These are phyloP conservation scores for Aspergillus sp. DNA, from an alignment of 2,329 filamentous ascomycete genomes.

Conservation along the genomic window DNA sequence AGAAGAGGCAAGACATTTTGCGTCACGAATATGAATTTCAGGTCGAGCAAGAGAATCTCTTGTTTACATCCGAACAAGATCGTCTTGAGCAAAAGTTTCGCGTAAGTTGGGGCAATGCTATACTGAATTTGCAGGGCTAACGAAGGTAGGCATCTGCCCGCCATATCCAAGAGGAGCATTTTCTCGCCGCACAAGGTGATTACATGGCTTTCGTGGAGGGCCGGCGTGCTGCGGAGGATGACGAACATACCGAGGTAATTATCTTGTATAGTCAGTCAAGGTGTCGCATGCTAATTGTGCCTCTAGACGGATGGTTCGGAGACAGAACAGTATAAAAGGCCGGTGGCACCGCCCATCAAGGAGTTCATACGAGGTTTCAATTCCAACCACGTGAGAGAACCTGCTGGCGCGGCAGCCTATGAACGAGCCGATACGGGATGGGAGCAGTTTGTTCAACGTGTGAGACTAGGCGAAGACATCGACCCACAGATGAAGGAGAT, in stretches of 20 bases:
- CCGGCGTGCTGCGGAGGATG: slow-evolving; percentile 33
- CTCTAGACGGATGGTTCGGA: slow-evolving; percentile 25
- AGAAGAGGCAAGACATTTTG: slow-evolving; percentile 22
- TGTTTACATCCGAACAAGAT: slow-evolving; percentile 25
- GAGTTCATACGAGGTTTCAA: slow-evolving; percentile 29
- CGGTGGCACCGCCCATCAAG: slow-evolving; percentile 15
- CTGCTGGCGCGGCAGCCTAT: slow-evolving; percentile 27
- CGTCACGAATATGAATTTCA: slow-evolving; percentile 28
- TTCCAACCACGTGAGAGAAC: slow-evolving; percentile 28
- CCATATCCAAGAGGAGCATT: slow-evolving; percentile 32
- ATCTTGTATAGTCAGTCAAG: slow-evolving; percentile 9
- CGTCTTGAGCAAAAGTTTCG: slow-evolving; percentile 26
- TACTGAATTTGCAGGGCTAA: background rate
- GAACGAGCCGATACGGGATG: slow-evolving; percentile 30
- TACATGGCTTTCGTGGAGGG: slow-evolving; percentile 35
- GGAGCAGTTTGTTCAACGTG: slow-evolving; percentile 37
- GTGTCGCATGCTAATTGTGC: slow-evolving; percentile 10
- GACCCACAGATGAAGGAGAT: slow-evolving; percentile 35
- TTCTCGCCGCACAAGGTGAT: slow-evolving; percentile 33
- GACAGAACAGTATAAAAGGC: slow-evolving; percentile 21
- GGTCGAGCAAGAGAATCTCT: slow-evolving; percentile 22
- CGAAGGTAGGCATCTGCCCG: slow-evolving; percentile 17
- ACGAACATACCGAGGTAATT: slow-evolving; percentile 35
- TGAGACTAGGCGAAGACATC: slow-evolving; percentile 31
- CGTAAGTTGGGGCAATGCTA: slow-evolving; percentile 14